Conservation (phyloP, 2,329 filamentous ascomycete species). For the Fusarium mexicanum region DNA sequence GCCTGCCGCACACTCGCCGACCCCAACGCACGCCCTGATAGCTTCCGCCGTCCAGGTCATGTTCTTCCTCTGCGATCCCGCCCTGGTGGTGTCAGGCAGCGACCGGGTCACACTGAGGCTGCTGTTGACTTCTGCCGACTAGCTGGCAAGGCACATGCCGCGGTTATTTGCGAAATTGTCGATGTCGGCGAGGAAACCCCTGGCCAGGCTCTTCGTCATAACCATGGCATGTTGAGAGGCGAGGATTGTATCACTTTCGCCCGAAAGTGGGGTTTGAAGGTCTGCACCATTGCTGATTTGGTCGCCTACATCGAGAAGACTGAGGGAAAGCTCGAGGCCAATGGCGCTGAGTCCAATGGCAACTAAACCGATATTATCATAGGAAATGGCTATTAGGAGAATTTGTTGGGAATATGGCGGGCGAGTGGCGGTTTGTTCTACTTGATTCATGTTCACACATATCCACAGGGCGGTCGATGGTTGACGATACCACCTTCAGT, state of each 20-base stretch:
- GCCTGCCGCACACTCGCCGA: conserved; percentile 83
- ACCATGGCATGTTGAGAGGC: conserved; percentile 89
- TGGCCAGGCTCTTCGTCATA: conserved; percentile 71
- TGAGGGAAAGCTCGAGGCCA: conserved; percentile 67
- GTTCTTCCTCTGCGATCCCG: conserved; percentile 85
- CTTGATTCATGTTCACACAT: conserved; percentile 1
- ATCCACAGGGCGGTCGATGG: conserved; percentile 13
- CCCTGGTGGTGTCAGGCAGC: conserved; percentile 80
- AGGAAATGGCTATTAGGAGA: not conserved
- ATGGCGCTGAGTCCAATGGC: conserved; percentile 40
- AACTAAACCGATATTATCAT: conserved; percentile 18
- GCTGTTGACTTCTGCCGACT: conserved; percentile 89
- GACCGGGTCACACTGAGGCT: conserved; percentile 92
- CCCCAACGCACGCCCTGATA: conserved; percentile 61
- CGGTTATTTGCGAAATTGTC: conserved; percentile 91
- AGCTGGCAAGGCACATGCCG: conserved; percentile 79
- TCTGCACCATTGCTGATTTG: conserved; percentile 94
- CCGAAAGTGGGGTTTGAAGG: conserved; percentile 85
- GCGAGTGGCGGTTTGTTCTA: not conserved
- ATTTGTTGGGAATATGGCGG: not conserved
- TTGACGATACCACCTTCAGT: conserved; percentile 3
- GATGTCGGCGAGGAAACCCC: conserved; percentile 80
- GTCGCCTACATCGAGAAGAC: conserved; percentile 80
- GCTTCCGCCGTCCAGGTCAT: conserved; percentile 87
- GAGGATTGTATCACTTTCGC: conserved; percentile 92